These are phyloP conservation scores for Brasenia schreberi DNA, from an alignment of 164 flowering plant genomes.

Conservation along the genomic window DNA sequence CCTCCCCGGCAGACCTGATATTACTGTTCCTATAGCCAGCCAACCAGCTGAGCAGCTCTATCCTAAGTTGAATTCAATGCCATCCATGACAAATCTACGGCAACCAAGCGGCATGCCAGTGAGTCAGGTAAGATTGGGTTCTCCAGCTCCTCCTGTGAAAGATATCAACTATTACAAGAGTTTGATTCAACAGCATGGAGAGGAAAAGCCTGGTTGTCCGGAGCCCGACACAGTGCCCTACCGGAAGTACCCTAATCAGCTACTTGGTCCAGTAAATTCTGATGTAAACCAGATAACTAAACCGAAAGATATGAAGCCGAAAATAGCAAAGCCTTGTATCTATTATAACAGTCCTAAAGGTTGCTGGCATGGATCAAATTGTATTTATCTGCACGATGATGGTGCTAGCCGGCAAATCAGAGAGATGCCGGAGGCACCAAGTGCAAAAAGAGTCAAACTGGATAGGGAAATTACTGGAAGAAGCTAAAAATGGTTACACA, in stretches of 20 bases:
- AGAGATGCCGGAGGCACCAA: conserved; percentile 34
- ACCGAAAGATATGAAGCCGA: conserved; percentile 42
- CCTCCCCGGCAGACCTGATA: conserved; percentile 1
- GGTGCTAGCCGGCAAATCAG: conserved; percentile 27
- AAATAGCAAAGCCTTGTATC: conserved; percentile 64
- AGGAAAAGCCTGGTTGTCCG: conserved; percentile 36
- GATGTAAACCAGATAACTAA: conserved; percentile 19
- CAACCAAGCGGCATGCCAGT: background rate
- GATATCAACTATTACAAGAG: conserved; percentile 75
- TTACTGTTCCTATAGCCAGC: conserved; percentile 11
- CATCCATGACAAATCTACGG: conserved; percentile 11
- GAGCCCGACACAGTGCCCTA: conserved; percentile 11
- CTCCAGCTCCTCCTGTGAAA: conserved; percentile 24
- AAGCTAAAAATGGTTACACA: conserved; percentile 4
- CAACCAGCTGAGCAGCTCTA: conserved; percentile 20
- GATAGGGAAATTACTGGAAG: conserved; percentile 57
- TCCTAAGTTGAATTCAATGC: conserved; percentile 22
- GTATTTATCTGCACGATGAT: conserved; percentile 57
- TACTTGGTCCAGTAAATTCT: conserved; percentile 12
- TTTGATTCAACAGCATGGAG: conserved; percentile 89
- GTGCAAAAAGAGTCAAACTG: conserved; percentile 74
- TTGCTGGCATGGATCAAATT: conserved; percentile 78
- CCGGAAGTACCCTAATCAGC: conserved; percentile 17
- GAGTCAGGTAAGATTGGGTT: background rate
- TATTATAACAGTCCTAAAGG: conserved; percentile 74